Evolutionary conservation across 805 yeast genomes (phyloP).

Genomic region (Wickerhamomyces xylosicus): DNA sequence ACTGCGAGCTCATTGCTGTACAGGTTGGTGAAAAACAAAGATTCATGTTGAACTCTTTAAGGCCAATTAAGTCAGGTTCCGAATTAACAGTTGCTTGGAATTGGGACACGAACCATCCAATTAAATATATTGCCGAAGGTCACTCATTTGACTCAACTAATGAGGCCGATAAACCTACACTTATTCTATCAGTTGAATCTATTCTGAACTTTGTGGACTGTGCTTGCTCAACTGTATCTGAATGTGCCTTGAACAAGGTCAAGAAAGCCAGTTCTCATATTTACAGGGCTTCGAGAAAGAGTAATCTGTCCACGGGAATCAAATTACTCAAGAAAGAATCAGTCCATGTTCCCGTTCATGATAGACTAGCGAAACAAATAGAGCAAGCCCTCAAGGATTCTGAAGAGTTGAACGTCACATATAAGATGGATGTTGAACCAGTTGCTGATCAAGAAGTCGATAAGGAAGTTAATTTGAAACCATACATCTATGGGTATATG

Average conservation of each 20-base stretch:
- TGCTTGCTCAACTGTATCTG: conserved; percentile 37
- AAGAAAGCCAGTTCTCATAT: conserved; percentile 53
- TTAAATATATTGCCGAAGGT: conserved; percentile 36
- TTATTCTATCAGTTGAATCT: conserved; percentile 54
- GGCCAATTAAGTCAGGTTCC: conserved; percentile 47
- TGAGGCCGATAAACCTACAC: conserved; percentile 40
- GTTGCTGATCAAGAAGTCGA: background rate
- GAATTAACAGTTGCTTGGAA: conserved; percentile 82
- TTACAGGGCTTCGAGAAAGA: conserved; percentile 37
- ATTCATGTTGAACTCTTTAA: conserved; percentile 47
- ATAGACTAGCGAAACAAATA: conserved; percentile 20
- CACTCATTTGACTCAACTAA: conserved; percentile 41
- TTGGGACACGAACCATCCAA: conserved; percentile 79
- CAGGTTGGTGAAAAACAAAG: conserved; percentile 29
- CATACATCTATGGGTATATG: conserved; percentile 12
- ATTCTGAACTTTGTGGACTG: conserved; percentile 57
- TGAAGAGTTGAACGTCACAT: conserved; percentile 3
- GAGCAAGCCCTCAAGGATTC: conserved; percentile 11
- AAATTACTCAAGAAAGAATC: conserved; percentile 24
- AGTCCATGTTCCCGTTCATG: conserved; percentile 21
- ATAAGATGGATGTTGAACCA: background rate
- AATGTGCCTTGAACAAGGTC: conserved; percentile 49
- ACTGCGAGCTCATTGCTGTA: conserved; percentile 51
- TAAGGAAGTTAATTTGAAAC: conserved; percentile 11
- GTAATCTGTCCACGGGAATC: conserved; percentile 14